Base-by-base conservation (phyloP, 2,329 filamentous ascomycete species). In the Nannizziopsis barbatae region DNA sequence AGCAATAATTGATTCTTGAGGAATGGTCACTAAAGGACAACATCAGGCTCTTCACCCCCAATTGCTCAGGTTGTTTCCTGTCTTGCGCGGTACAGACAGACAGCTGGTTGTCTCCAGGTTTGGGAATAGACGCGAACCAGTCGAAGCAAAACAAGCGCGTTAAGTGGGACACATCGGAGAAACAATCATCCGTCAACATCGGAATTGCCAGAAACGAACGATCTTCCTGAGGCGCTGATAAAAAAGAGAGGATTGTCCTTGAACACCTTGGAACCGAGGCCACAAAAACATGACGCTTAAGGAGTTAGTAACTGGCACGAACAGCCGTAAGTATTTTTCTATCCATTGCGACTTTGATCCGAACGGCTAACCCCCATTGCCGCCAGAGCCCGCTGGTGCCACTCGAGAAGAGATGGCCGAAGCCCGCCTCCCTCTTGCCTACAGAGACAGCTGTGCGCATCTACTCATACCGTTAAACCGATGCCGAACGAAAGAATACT, bases 391-490 rank as follows among this genome's bases (percentile, higher is more conserved):
- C 50, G 50, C 47, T 68, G 86, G 36, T 35, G 45, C 86, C 58
- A 86, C 86, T 56, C 80, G 87, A 69, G 83, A 93, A 75, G 85
- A 92, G 70, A 96, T 96, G 90, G 83, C 86, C 64, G 86, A 87
- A 62, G 89, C 89, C 58, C 83, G 80, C 63, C 77, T 96, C 45
- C 90, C 92, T 10, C 71, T 96, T 47, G 77, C 84, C 60, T 98
- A 98, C 77, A 81, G 92, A 66, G 92, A 98, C 71, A 89, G 83
- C 71, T 98, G 92, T 73, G 92, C 89, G 54, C 81, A 92, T 70
- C 83, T 98, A 41, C 75, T 96, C 54, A 95, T 96, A 55, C 92
- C 92, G 12, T 77, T 98, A 59, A 98, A 98, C 74, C 84, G 84
- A 63, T 98, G 92, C 77, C 88, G 92, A 54, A 78, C 80, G 70